Evolutionary conservation across 129 eudicot species (phyloP).

Genomic region (Kitagawia praeruptora): DNA sequence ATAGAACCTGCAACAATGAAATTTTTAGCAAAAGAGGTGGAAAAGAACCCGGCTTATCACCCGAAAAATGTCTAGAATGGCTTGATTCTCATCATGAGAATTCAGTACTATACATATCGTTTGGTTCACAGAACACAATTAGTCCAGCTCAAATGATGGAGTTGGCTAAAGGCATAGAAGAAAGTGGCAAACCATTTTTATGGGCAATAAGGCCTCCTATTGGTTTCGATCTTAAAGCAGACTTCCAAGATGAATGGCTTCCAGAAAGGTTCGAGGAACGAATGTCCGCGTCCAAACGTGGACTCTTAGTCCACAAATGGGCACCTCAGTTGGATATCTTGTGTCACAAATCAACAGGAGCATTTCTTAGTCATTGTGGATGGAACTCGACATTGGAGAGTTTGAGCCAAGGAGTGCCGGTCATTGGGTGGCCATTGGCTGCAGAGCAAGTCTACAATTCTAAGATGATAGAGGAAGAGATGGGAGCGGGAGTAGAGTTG

Average conservation of each 20-base stretch:
- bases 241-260: constrained; percentile 64
- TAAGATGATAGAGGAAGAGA: constrained; percentile 82
- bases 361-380: constrained; percentile 75
- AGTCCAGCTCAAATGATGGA: constrained; percentile 61
- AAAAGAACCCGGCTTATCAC: constrained; percentile 26
- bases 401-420: constrained; percentile 69
- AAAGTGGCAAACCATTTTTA: constrained; percentile 45
- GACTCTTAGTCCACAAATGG: constrained; percentile 54
- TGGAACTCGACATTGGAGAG: constrained; percentile 82
- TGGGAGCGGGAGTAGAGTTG: constrained; percentile 69
- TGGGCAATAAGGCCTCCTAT: constrained; percentile 80
- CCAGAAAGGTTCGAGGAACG: constrained; percentile 56
- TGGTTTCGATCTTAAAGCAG: constrained; percentile 45
- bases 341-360: constrained; percentile 50
- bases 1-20: too few relatives aligned
- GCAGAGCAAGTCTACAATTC: constrained; percentile 69
- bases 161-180: constrained; percentile 62
- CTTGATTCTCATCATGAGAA: constrained; percentile 23
- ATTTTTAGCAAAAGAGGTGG: too few relatives aligned
- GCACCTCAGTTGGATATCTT: constrained; percentile 78
- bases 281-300: constrained; percentile 16
- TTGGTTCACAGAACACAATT: constrained; percentile 70
- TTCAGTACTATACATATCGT: constrained; percentile 58
- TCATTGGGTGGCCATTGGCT: constrained; percentile 83
- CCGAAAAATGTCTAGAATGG: constrained; percentile 46